Conservation (phyloP, 441 rosid genomes). For the Arabidopsis hybrid region DNA sequence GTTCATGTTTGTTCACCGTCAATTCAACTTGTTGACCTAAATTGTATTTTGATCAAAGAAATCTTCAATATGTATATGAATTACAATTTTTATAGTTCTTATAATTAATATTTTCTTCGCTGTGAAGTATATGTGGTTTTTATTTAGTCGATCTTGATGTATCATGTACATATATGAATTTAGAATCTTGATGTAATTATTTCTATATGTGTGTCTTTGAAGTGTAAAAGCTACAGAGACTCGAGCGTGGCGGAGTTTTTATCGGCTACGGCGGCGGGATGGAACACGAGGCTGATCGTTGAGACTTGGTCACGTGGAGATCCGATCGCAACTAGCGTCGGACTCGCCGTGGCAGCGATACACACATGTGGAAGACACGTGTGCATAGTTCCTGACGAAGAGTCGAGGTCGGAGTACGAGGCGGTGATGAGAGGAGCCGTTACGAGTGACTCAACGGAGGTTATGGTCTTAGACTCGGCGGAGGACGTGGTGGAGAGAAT, state of each 20-base stretch:
- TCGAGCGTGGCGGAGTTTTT: slow-evolving; percentile 76
- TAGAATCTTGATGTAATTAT: slow-evolving; percentile 5
- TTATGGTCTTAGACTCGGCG: slow-evolving; percentile 51
- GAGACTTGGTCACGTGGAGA: slow-evolving; percentile 76
- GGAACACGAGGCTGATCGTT: slow-evolving; percentile 74
- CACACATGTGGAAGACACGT: slow-evolving; percentile 77
- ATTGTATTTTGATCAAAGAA: background rate
- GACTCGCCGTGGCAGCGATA: slow-evolving; percentile 67
- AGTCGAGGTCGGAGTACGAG: slow-evolving; percentile 60
- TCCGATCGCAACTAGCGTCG: slow-evolving; percentile 65
- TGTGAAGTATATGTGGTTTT: background rate
- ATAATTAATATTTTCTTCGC: background rate
- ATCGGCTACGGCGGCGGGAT: slow-evolving; percentile 88
- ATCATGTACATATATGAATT: background rate
- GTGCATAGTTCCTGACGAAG: slow-evolving; percentile 70
- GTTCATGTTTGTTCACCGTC: background rate
- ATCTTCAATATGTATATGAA: background rate
- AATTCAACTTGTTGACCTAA: background rate
- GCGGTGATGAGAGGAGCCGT: slow-evolving; percentile 49
- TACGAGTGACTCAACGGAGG: slow-evolving; percentile 36
- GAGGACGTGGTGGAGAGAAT: slow-evolving; percentile 58
- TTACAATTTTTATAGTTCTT: background rate
- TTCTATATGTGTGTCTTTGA: slow-evolving; percentile 10
- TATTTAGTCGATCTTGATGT: slow-evolving; percentile 10
- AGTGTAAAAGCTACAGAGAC: slow-evolving; percentile 54